Evolutionary conservation across 306 rosid species (phyloP), one percentile per base, ranked within the genome.

Genomic region (Dalbergia cochinchinensis): DNA sequence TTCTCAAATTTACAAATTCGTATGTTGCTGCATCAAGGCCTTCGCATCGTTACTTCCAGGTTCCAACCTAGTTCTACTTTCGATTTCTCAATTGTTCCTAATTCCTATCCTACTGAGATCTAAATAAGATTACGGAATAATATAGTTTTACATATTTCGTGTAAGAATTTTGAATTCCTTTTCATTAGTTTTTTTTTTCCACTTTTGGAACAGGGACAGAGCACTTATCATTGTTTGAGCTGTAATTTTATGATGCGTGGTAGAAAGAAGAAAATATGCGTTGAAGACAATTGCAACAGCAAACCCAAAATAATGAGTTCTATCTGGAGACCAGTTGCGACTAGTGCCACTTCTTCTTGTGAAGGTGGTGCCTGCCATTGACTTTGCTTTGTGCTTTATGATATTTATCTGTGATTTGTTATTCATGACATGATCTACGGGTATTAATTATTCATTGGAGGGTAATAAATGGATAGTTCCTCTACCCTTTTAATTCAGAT

Each of bases 291-390:
- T 64, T 26, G 72, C 77, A 86, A 78, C 16, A 86, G 82, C 19
- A 86, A 82, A 87, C 86, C 44, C 37, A 85, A 83, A 82, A 51
- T 68, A 4, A 48, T 65, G 74, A 79, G 55, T 70, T 71, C 53
- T 72, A 76, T 87, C 6, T 90, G 93, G 97, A 90, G 94, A 91
- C 94, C 97, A 31, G 80, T 92, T 62, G 51, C 45, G 65, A 87
- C 90, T 14, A 84, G 72, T 33, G 89, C 89, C 69, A 73, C 76
- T 83, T 83, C 76, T 83, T 83, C 91, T 63, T 66, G 50, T 69
- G 83, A 90, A 80, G 99, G 97, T 54, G n/a, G 60, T 47, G 13
- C 53, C 33, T 47, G 13, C 7, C 35, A 34, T 70, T 47, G 51
- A 68, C 18, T 65, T 62, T 22, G 12, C 19, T 0, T 53, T 57